A percentile compares a stretch with the other conserved stretches of the same genome.
Conservation (phyloP, 768 basidiomycete genomes). For the Boletus subparvulus region DNA sequence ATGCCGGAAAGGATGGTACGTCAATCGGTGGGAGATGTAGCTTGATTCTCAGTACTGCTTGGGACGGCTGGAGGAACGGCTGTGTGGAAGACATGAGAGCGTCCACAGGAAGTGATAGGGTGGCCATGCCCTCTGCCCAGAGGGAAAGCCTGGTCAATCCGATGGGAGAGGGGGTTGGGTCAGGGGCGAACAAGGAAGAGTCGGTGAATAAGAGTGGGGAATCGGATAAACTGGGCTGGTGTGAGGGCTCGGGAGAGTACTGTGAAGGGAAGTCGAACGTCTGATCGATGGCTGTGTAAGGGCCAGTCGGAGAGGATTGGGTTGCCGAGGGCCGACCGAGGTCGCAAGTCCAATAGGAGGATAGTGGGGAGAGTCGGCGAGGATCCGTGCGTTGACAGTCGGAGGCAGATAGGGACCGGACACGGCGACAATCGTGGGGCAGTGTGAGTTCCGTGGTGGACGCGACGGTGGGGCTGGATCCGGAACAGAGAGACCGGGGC, state of each 20-base stretch:
- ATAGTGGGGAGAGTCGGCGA: conserved; percentile 35
- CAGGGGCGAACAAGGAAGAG: conserved; percentile 28
- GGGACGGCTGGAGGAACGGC: conserved; percentile 37
- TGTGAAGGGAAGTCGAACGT: conserved; percentile 19
- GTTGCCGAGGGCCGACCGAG: conserved; percentile 25
- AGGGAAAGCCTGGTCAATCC: conserved; percentile 46
- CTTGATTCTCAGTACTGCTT: conserved; percentile 54
- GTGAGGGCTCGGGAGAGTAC: conserved; percentile 25
- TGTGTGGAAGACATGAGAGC: conserved; percentile 43
- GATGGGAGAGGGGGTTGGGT: conserved; percentile 35
- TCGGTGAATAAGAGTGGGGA: conserved; percentile 29
- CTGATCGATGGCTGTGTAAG: conserved; percentile 26
- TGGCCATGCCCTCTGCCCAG: conserved; percentile 68
- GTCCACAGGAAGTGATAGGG: conserved; percentile 60
- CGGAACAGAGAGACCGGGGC: conserved; percentile 27
- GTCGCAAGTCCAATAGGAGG: conserved; percentile 31
- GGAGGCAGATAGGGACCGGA: conserved; percentile 33
- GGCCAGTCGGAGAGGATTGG: conserved; percentile 24
- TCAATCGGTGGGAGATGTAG: conserved; percentile 58
- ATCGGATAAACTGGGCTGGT: conserved; percentile 25
- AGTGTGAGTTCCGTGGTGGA: conserved; percentile 28
- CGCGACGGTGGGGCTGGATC: conserved; percentile 22
- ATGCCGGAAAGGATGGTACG: conserved; percentile 49
- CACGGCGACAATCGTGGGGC: conserved; percentile 26
- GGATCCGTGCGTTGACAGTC: conserved; percentile 28